Evolutionary conservation across 2,329 filamentous ascomycete species (phyloP), one percentile per base, ranked within the genome.

Genomic region (Amesomyces nigricolor): DNA sequence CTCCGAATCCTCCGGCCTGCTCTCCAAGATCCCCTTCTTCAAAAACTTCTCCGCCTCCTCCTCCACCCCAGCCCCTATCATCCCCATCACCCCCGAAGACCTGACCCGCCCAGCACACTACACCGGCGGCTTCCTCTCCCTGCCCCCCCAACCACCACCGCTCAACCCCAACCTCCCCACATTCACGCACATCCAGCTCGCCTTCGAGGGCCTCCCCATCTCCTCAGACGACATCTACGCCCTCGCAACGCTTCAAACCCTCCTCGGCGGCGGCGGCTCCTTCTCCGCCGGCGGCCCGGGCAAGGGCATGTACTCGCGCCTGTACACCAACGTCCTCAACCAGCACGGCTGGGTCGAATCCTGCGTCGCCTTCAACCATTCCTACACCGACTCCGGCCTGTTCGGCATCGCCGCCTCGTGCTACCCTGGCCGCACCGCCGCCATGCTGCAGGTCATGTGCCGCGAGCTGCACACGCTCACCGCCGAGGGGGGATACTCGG

Each of bases 301-400:
- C 51, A 99, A 99, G 77, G 94, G 94, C 70, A 99, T 99, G 94
- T 97, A 97, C 78, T 95, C 89, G 38, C 87, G 94, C 11, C 82
- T 99, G 8, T 99, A 96, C 78, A 97, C 91, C 61, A 96, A 96
- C 70, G 92, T 97, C 0, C 82, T 99, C 50, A 99, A 99, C 76
- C 91, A 97, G 73, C 86, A 96, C 74, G 90, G 88, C 64, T 99
- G 92, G 92, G 90, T 99, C 26, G 94, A 99, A 74, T 91, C 85
- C 58, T 97, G 94, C 74, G 80, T 95, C 50, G 88, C 92, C 30
- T 97, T 97, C 78, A 97, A 97, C 78, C 91, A 97, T 78, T 89
- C 88, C 46, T 99, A 99, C 79, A 94, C 89, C 0, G 94, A 99
- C 72, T 91, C 87, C 6, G 94, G 94, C 4, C 82, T 99, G 42